These are phyloP conservation scores for Fremontodendron californicum DNA, from an alignment of 345 rosid species.

Conservation along the genomic window DNA sequence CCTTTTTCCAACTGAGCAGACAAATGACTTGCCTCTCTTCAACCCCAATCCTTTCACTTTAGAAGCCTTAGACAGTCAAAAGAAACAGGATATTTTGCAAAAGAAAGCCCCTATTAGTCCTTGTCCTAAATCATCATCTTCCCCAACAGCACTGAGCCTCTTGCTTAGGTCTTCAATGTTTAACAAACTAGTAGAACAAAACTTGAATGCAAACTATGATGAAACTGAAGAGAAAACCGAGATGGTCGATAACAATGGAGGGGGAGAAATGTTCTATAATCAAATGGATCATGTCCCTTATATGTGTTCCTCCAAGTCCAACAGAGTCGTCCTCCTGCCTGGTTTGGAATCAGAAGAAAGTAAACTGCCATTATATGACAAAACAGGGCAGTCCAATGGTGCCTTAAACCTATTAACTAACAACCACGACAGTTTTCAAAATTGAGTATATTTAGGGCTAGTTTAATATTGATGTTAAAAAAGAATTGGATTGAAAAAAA, in stretches of 20 bases:
- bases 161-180: conserved; percentile 46
- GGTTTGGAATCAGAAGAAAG: conserved; percentile 22
- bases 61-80: conserved; percentile 3
- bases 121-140: conserved; percentile 25
- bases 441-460: not conserved
- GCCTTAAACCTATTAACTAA: conserved; percentile 8
- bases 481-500: too few species aligned
- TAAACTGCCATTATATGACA: conserved; percentile 10
- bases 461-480: too few species aligned
- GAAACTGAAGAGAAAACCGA: not conserved
- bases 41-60: conserved; percentile 13
- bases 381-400: conserved; percentile 23
- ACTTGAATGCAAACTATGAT: conserved; percentile 13
- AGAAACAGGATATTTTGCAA: too few species aligned
- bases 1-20: conserved; percentile 8
- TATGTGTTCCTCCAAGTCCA: not conserved
- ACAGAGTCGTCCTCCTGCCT: conserved; percentile 17
- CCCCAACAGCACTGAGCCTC: conserved; percentile 45
- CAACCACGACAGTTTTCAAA: not conserved
- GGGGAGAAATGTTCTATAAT: conserved; percentile 12
- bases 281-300: conserved; percentile 14
- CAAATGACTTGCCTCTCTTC: conserved; percentile 11
- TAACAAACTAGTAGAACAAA: conserved; percentile 44
- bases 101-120: conserved; percentile 10
- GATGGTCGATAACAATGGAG: not conserved